Percentiles rank a stretch among this genome's conserved stretches.
Evolutionary conservation across 2,329 filamentous ascomycete genomes (phyloP).

Genomic region (Aspergillus tubingensis): DNA sequence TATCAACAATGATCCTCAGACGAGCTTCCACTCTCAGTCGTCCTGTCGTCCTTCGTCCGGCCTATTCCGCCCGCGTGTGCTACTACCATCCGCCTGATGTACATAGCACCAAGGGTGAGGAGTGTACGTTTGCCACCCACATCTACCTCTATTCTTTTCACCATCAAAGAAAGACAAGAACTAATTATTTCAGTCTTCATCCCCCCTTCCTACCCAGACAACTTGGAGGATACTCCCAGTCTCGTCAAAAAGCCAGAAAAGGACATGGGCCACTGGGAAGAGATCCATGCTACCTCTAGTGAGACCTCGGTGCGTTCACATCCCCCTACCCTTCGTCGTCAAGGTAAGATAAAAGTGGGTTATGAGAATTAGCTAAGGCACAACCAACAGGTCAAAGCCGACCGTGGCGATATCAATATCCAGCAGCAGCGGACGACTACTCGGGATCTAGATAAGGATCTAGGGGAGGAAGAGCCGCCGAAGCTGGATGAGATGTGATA

Average conservation of each 20-base stretch:
- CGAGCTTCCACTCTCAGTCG: not conserved
- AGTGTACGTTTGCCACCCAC: slow-evolving; percentile 1
- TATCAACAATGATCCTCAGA: not conserved
- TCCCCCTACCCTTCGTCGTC: not conserved
- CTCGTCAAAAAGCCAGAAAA: slow-evolving; percentile 10
- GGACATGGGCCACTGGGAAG: slow-evolving; percentile 11
- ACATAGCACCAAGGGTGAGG: slow-evolving; percentile 10
- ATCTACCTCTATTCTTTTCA: not conserved
- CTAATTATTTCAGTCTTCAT: slow-evolving; percentile 11
- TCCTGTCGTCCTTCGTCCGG: not conserved
- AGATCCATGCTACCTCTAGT: slow-evolving; percentile 17
- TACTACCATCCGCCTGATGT: slow-evolving; percentile 2
- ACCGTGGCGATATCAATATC: slow-evolving; percentile 18
- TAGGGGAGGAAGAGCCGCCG: slow-evolving; percentile 11
- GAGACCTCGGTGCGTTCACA: slow-evolving; percentile 12
- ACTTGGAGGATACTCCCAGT: slow-evolving; percentile 12
- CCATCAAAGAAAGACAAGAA: not conserved
- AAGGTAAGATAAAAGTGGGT: too few relatives aligned
- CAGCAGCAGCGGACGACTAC: not conserved
- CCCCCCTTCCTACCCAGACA: slow-evolving; percentile 14
- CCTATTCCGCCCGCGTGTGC: not conserved
- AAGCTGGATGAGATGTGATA: slow-evolving; percentile 17
- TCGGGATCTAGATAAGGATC: slow-evolving; percentile 10
- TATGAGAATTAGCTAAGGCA: not conserved
- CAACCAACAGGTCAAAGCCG: slow-evolving; percentile 16